Conservation (phyloP, 2,329 filamentous ascomycete species). For the Proliferodiscus dingleyae region DNA sequence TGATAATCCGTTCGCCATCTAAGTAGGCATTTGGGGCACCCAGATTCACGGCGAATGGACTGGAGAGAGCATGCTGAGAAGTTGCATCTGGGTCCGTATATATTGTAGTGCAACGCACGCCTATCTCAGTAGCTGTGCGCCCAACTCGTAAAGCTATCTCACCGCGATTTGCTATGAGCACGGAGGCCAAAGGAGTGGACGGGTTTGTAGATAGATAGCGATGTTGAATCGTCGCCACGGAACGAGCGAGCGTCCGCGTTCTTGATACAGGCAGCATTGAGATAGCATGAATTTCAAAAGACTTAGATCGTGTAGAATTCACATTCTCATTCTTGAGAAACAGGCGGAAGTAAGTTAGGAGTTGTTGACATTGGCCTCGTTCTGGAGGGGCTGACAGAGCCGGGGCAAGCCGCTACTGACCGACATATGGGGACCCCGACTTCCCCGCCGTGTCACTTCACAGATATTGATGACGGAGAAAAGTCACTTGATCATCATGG, state of each 20-base stretch:
- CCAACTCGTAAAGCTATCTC: slow-evolving; percentile 95
- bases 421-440: too few relatives aligned
- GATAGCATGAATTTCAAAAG: slow-evolving; percentile 1
- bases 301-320: neutral
- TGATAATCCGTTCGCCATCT: slow-evolving; percentile 88
- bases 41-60: slow-evolving; percentile 77
- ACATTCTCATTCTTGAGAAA: neutral
- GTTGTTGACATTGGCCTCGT: too few relatives aligned
- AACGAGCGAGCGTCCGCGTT: slow-evolving; percentile 27
- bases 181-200: slow-evolving; percentile 59
- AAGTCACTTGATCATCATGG: too few relatives aligned
- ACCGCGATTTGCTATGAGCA: slow-evolving; percentile 93
- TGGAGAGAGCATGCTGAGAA: slow-evolving; percentile 83
- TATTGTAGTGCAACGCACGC: slow-evolving; percentile 87
- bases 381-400: too few relatives aligned
- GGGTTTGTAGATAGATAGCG: slow-evolving; percentile 17
- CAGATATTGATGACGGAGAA: too few relatives aligned
- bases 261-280: slow-evolving; percentile 26
- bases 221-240: slow-evolving; percentile 17
- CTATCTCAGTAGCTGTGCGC: slow-evolving; percentile 78
- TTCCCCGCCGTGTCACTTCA: too few relatives aligned
- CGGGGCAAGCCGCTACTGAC: too few relatives aligned
- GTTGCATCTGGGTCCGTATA: slow-evolving; percentile 88
- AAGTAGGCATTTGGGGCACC: slow-evolving; percentile 83
- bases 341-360: too few relatives aligned